Evolutionary conservation across 1,284 basidiomycete genomes (phyloP), one percentile per base, ranked within the genome.

Genomic region (Tetrapyrgos nigripes): DNA sequence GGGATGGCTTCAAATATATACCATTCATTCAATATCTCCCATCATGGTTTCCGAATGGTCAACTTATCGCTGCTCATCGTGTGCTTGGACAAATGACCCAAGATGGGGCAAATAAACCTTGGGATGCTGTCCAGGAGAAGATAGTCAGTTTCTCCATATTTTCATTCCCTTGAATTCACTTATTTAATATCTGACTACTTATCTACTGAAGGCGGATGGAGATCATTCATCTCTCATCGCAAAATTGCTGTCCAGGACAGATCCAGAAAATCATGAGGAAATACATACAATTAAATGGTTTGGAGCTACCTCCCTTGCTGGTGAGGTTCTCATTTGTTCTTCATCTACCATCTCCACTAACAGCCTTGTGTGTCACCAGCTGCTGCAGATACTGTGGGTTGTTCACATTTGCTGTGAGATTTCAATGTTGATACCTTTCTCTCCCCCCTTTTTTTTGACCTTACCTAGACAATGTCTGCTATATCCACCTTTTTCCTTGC

Each of bases 1-100:
- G 66, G 57, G 63, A 62, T n/a, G 71, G 63, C 40, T 40, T 40
- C 37, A 40, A 40, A n/a, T 64, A 62, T 44, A 64, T 69, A 44
- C 62, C 65, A 4, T 54, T 70, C 40, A 64, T 70, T 48, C 66
- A 65, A 0, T 73, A 73, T 47, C 69, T 71, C 1, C 49, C 62
- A 8, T 59, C 49, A 52, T 75, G 74, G 73, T 64, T 72, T 5
- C 53, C 59, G 23, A n/a, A n/a, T 9, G 37, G 37, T n/a, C 37
- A 40, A 40, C 19, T 9, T 17, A 40, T 11, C 14, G 17, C 17
- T 8, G 6, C 37, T 4, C 37, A 40, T 40, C 8, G 4, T 5
- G 17, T 6, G 6, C 13, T 40, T 9, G 17, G 37, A 9, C 5
- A 40, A 17, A 17, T n/a, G 6, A 9, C 19, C 17, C 5, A n/a